Conservation (phyloP, 331 rosid genomes). For the Acacia concinna region DNA sequence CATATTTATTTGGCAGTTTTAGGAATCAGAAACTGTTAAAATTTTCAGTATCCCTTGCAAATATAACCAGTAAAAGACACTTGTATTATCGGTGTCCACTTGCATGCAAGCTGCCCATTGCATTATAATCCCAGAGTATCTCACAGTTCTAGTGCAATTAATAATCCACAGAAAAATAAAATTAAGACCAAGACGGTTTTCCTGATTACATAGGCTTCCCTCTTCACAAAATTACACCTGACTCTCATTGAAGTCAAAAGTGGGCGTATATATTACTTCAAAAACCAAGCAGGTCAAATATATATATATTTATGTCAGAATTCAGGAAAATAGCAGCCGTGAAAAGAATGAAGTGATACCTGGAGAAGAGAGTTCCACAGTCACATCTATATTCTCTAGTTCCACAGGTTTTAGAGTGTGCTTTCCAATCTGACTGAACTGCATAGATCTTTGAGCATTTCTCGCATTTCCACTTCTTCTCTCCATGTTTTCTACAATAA, state of each 20-base stretch:
- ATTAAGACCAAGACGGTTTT: not conserved
- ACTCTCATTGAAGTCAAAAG: not conserved
- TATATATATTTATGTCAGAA: not conserved
- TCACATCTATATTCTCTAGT: slow-evolving; percentile 86
- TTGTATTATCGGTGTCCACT: slow-evolving; percentile 37
- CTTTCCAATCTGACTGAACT: slow-evolving; percentile 93
- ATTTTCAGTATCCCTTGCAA: slow-evolving; percentile 27
- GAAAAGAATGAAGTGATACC: slow-evolving; percentile 40
- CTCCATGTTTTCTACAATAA: slow-evolving; percentile 85
- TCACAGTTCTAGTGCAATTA: slow-evolving; percentile 31
- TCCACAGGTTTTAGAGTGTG: slow-evolving; percentile 86
- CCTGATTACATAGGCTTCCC: not conserved
- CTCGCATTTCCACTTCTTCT: slow-evolving; percentile 93
- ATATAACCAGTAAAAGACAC: slow-evolving; percentile 32
- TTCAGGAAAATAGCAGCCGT: not conserved
- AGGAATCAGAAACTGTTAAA: slow-evolving; percentile 36
- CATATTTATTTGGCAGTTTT: slow-evolving; percentile 39
- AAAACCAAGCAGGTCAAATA: not conserved
- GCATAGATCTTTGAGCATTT: slow-evolving; percentile 86
- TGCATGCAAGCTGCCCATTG: slow-evolving; percentile 41
- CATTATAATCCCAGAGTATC: slow-evolving; percentile 3
- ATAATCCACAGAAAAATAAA: slow-evolving; percentile 17
- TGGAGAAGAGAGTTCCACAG: slow-evolving; percentile 91
- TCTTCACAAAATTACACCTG: not conserved
- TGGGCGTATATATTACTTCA: not conserved